A percentile compares a stretch with the other conserved stretches of the same genome.
phyloP scores from a whole-genome alignment of 2,329 filamentous ascomycete species.

The Arthroderma sp. region DNA sequence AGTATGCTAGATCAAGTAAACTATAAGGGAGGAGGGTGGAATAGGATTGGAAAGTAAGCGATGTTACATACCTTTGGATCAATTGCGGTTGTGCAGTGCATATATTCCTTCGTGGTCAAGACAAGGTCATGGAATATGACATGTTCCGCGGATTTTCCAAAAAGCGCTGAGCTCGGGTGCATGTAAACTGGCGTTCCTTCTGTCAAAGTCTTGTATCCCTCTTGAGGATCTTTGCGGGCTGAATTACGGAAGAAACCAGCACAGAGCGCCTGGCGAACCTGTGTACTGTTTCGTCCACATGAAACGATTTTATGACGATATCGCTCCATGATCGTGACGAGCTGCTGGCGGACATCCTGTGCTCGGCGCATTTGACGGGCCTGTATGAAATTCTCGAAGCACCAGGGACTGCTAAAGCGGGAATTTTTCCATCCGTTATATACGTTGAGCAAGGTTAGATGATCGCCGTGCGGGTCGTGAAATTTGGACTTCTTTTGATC shows the following conservation, averaged over 20 bases:
- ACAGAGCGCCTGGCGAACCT: constrained; percentile 79
- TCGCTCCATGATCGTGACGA: constrained; percentile 85
- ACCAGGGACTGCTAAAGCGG: constrained; percentile 77
- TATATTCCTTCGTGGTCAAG: constrained; percentile 71
- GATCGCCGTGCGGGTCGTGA: constrained; percentile 86
- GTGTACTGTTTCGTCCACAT: constrained; percentile 75
- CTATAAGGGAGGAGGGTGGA: neutral
- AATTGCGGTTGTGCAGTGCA: constrained; percentile 86
- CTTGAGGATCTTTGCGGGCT: constrained; percentile 86
- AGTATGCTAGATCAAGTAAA: neutral
- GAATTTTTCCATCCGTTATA: constrained; percentile 93
- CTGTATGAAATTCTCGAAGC: constrained; percentile 95
- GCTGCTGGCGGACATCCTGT: constrained; percentile 82
- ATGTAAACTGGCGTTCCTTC: constrained; percentile 92
- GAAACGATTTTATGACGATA: constrained; percentile 72
- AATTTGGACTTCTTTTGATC: constrained; percentile 98
- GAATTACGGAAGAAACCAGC: constrained; percentile 91
- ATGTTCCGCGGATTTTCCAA: constrained; percentile 92
- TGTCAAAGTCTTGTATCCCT: constrained; percentile 94
- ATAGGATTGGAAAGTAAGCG: neutral
- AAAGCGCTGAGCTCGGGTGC: constrained; percentile 81
- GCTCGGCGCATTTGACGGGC: constrained; percentile 77
- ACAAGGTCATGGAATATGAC: constrained; percentile 68
- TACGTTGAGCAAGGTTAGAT: constrained; percentile 87
- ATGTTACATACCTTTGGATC: constrained; percentile 56